A percentile compares a stretch with the other conserved stretches of the same genome.
phyloP scores from a whole-genome alignment of 1,139 yeast genomes.

The Diutina scorzettiae region DNA sequence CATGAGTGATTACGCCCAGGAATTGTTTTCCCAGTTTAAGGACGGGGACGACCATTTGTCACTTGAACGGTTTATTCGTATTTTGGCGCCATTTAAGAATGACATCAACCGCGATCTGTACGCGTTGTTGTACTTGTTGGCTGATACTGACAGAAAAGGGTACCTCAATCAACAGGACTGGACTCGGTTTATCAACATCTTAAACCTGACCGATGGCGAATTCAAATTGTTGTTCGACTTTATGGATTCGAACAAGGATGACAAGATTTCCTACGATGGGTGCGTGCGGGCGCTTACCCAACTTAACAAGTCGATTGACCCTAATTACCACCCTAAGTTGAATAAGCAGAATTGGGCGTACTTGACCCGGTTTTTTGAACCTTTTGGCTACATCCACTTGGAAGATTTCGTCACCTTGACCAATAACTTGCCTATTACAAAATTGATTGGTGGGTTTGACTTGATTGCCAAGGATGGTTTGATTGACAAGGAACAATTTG shows the following conservation, averaged over 20 bases:
- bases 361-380: constrained; percentile 31
- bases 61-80: constrained; percentile 26
- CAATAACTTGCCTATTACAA: constrained; percentile 34
- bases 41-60: constrained; percentile 11
- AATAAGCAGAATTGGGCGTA: constrained; percentile 35
- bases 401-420: constrained; percentile 31
- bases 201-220: constrained; percentile 47
- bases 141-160: constrained; percentile 54
- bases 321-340: constrained; percentile 30
- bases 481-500: constrained; percentile 22
- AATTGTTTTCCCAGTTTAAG: constrained; percentile 9
- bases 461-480: constrained; percentile 24
- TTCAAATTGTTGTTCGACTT: constrained; percentile 44
- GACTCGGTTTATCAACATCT: constrained; percentile 41
- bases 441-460: constrained; percentile 35
- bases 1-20: constrained; percentile 1
- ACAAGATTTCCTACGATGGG: constrained; percentile 23
- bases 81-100: constrained; percentile 31
- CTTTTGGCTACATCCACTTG: constrained; percentile 26
- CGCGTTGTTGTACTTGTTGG: constrained; percentile 47
- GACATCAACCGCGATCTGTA: constrained; percentile 30
- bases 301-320: constrained; percentile 31
- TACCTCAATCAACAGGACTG: constrained; percentile 49
- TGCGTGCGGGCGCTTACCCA: constrained; percentile 27
- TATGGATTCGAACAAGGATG: constrained; percentile 16